phyloP scores from a whole-genome alignment of 2,329 filamentous ascomycete genomes.

The Akanthomyces uredinophilus region DNA sequence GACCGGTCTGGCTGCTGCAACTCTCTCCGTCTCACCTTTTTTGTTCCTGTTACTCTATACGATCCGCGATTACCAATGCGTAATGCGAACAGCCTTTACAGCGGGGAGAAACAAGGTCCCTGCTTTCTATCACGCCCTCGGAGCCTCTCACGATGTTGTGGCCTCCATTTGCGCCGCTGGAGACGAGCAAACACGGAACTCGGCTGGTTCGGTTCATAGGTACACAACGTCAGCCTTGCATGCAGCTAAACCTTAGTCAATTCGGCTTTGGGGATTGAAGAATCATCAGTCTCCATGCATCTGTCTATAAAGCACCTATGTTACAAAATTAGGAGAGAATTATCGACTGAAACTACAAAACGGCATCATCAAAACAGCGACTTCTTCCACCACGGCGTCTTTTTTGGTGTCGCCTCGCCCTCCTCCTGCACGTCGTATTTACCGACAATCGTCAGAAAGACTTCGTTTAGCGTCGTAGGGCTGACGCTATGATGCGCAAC shows the following conservation, averaged over 20 bases:
- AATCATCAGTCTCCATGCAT: background rate
- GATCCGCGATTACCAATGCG: background rate
- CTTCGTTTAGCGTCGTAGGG: conserved; percentile 80
- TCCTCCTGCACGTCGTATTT: conserved; percentile 72
- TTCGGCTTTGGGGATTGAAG: background rate
- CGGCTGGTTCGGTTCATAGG: background rate
- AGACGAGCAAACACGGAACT: background rate
- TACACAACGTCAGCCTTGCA: background rate
- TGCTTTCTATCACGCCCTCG: background rate
- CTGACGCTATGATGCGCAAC: conserved; percentile 78
- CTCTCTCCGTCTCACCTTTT: background rate
- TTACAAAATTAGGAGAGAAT: conserved; percentile 1
- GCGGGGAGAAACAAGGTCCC: background rate
- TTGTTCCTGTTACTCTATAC: background rate
- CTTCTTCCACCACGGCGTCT: conserved; percentile 22
- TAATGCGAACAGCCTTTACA: background rate
- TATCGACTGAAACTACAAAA: too few relatives aligned
- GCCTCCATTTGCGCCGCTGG: background rate
- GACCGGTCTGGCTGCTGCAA: background rate
- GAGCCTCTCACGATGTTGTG: background rate
- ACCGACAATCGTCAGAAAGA: conserved; percentile 75
- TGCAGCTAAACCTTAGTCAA: background rate
- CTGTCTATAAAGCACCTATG: background rate
- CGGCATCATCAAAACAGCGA: conserved; percentile 6
- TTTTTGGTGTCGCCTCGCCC: conserved; percentile 34